These are phyloP conservation scores for Cladosporium austrohemisphaericum DNA, from an alignment of 2,329 filamentous ascomycete genomes.

Conservation along the genomic window DNA sequence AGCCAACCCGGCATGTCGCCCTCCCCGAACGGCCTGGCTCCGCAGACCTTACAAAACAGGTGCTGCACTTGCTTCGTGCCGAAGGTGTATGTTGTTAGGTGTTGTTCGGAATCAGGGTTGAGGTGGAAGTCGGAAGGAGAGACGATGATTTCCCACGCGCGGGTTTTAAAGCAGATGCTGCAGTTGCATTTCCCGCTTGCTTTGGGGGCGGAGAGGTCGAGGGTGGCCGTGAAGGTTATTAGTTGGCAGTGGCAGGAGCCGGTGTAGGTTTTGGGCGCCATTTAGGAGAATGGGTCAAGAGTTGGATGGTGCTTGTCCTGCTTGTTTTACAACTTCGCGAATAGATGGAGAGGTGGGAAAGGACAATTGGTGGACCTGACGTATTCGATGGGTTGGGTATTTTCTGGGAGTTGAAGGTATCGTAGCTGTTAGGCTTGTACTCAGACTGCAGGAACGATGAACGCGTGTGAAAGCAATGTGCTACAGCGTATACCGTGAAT, in stretches of 20 bases:
- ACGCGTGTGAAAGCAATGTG: too few relatives aligned
- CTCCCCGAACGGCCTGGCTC: neutral
- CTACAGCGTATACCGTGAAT: too few relatives aligned
- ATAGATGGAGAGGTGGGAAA: too few relatives aligned
- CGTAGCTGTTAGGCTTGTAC: too few relatives aligned
- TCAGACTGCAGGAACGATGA: too few relatives aligned
- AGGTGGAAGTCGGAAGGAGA: neutral
- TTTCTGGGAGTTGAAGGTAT: too few relatives aligned
- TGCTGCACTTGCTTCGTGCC: neutral
- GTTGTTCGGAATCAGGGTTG: neutral
- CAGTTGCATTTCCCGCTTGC: neutral
- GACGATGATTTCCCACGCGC: conserved; percentile 6
- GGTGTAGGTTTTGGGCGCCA: conserved; percentile 1
- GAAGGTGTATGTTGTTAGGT: conserved; percentile 9
- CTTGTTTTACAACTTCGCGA: too few relatives aligned
- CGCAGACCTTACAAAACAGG: conserved; percentile 8
- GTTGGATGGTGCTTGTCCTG: too few relatives aligned
- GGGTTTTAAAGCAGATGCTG: conserved; percentile 1
- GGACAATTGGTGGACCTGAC: too few relatives aligned
- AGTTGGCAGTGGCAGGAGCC: conserved; percentile 7
- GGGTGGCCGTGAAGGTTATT: neutral
- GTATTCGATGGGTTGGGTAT: too few relatives aligned
- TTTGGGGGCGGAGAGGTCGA: neutral
- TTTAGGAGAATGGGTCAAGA: too few relatives aligned
- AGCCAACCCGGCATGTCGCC: neutral